Percentiles rank a stretch among this genome's conserved stretches.
Evolutionary conservation across 495 filamentous ascomycete genomes (phyloP).

Genomic region (Trichoderma asperelloides): DNA sequence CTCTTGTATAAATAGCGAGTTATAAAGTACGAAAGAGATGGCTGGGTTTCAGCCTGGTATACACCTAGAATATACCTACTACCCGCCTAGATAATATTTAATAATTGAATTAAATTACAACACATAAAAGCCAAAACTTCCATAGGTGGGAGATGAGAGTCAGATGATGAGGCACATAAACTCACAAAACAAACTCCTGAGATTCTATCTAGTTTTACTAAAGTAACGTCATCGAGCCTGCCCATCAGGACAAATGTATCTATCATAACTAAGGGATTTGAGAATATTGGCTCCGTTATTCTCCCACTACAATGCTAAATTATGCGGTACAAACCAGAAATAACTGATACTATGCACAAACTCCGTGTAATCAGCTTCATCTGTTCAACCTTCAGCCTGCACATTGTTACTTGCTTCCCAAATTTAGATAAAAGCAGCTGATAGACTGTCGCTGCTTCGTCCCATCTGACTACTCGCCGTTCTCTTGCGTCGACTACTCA

Average conservation of each 20-base stretch:
- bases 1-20: background rate
- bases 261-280: background rate
- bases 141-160: background rate
- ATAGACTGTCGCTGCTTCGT: background rate
- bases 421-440: background rate
- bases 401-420: slow-evolving; percentile 1
- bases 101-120: background rate
- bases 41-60: background rate
- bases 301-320: background rate
- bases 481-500: slow-evolving; percentile 44
- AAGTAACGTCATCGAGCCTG: background rate
- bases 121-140: background rate
- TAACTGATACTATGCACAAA: background rate
- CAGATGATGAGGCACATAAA: background rate
- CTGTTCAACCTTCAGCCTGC: background rate
- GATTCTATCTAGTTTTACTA: background rate
- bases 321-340: background rate
- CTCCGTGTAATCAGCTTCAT: background rate
- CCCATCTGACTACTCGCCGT: slow-evolving; percentile 18
- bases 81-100: background rate
- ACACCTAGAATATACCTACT: background rate
- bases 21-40: background rate
- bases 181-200: background rate
- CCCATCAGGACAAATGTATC: background rate
- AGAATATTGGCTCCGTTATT: background rate